phyloP scores from a whole-genome alignment of 345 rosid species.

The Citrus medica region DNA sequence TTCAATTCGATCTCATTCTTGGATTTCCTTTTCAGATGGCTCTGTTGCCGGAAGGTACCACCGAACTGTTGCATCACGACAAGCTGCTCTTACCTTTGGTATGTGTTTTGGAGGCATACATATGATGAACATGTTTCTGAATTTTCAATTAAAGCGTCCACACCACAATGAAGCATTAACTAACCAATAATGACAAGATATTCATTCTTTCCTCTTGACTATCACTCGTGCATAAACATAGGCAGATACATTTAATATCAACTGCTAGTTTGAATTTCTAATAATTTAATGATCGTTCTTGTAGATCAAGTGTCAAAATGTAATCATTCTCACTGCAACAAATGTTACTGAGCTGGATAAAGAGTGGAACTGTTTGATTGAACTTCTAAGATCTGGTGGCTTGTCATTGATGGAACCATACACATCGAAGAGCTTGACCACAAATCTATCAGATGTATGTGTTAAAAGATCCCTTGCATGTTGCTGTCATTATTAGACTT shows the following conservation, averaged over 20 bases:
- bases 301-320: slow-evolving; percentile 86
- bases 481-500: background rate
- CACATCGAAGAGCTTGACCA: slow-evolving; percentile 40
- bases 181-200: background rate
- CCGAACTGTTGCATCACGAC: slow-evolving; percentile 88
- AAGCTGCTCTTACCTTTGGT: slow-evolving; percentile 87
- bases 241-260: background rate
- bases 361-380: slow-evolving; percentile 86
- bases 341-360: slow-evolving; percentile 65
- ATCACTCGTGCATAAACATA: background rate
- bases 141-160: background rate
- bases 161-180: background rate
- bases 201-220: background rate
- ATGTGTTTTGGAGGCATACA: slow-evolving; percentile 25
- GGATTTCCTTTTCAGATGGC: slow-evolving; percentile 68
- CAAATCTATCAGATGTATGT: slow-evolving; percentile 71
- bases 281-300: slow-evolving; percentile 3
- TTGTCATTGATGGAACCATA: slow-evolving; percentile 49
- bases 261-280: background rate
- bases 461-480: background rate
- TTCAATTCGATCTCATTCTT: slow-evolving; percentile 20
- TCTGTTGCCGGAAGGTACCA: slow-evolving; percentile 90
- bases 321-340: slow-evolving; percentile 73
- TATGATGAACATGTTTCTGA: background rate
- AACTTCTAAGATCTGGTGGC: slow-evolving; percentile 46